Evolutionary conservation across 1,284 basidiomycete genomes (phyloP).

Genomic region (Prillingera fragicola): DNA sequence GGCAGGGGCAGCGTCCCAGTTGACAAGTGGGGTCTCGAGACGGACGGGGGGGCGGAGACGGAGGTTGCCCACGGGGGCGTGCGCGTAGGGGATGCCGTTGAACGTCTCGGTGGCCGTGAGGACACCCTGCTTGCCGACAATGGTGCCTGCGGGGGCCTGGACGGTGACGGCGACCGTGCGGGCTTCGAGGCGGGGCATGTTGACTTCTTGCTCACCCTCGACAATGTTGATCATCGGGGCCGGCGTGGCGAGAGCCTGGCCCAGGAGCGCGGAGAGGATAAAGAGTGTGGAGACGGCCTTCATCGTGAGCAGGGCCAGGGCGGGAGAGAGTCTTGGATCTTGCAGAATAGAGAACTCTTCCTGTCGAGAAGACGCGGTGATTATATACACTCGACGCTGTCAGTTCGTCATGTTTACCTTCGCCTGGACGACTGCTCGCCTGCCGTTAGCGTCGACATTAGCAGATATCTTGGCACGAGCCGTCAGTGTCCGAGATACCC

Average conservation of each 20-base stretch:
- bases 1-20: slow-evolving; percentile 8
- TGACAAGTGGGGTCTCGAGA: slow-evolving; percentile 32
- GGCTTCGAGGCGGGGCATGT: slow-evolving; percentile 6
- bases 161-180: slow-evolving; percentile 4
- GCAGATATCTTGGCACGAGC: too few relatives aligned
- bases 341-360: too few relatives aligned
- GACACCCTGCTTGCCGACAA: slow-evolving; percentile 4
- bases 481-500: too few relatives aligned
- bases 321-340: too few relatives aligned
- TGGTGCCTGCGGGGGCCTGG: slow-evolving; percentile 8
- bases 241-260: not conserved
- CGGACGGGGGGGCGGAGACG: slow-evolving; percentile 48
- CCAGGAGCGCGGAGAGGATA: slow-evolving; percentile 2
- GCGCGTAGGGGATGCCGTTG: slow-evolving; percentile 59
- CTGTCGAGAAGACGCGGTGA: too few relatives aligned
- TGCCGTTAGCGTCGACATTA: too few relatives aligned
- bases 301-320: too few relatives aligned
- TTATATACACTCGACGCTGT: too few relatives aligned
- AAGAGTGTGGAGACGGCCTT: too few relatives aligned
- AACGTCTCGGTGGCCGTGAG: slow-evolving; percentile 9
- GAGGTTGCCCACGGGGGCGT: slow-evolving; percentile 47
- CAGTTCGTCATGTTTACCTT: too few relatives aligned
- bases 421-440: too few relatives aligned
- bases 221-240: not conserved
- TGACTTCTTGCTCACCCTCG: not conserved